phyloP scores from a whole-genome alignment of 169 alveolate genomes.

The Babesia caballi region DNA sequence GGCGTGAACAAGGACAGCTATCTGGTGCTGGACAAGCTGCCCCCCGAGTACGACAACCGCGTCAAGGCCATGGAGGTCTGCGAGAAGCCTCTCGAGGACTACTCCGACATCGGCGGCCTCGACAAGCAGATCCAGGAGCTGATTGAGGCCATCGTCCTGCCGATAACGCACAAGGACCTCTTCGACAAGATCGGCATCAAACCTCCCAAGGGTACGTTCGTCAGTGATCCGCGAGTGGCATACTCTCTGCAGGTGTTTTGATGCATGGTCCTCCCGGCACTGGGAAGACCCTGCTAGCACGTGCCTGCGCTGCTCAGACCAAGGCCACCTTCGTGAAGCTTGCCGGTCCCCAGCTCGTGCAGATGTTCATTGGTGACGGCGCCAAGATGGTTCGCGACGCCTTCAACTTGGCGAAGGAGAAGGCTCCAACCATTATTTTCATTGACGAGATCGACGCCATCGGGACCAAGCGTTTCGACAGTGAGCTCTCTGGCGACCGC shows the following conservation, averaged over 20 bases:
- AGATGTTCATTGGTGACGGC: conserved; percentile 99
- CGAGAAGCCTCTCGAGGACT: conserved; percentile 98
- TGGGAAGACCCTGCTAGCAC: conserved; percentile 89
- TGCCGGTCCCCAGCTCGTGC: conserved; percentile 99
- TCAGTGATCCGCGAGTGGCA: background rate
- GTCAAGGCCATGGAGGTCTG: conserved; percentile 99
- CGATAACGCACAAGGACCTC: conserved; percentile 97
- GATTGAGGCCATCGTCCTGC: conserved; percentile 98
- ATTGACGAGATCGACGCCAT: conserved; percentile 98
- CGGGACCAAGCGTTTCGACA: conserved; percentile 94
- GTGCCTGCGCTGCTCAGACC: conserved; percentile 96
- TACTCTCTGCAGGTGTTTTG: conserved; percentile 80
- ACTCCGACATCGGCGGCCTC: conserved; percentile 98
- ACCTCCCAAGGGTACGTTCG: conserved; percentile 93
- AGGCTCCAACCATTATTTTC: conserved; percentile 99
- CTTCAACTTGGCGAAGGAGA: conserved; percentile 96
- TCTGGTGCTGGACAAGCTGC: conserved; percentile 97
- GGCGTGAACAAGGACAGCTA: conserved; percentile 99
- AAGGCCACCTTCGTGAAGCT: conserved; percentile 96
- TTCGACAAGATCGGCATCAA: conserved; percentile 97
- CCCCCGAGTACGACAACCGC: conserved; percentile 98
- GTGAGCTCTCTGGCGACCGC: conserved; percentile 96
- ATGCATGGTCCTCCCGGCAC: conserved; percentile 99
- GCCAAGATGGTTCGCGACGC: conserved; percentile 99
- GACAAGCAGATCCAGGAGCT: conserved; percentile 99